Evolutionary conservation across 2,329 filamentous ascomycete genomes (phyloP).

Genomic region (Fusarium nematophilum): DNA sequence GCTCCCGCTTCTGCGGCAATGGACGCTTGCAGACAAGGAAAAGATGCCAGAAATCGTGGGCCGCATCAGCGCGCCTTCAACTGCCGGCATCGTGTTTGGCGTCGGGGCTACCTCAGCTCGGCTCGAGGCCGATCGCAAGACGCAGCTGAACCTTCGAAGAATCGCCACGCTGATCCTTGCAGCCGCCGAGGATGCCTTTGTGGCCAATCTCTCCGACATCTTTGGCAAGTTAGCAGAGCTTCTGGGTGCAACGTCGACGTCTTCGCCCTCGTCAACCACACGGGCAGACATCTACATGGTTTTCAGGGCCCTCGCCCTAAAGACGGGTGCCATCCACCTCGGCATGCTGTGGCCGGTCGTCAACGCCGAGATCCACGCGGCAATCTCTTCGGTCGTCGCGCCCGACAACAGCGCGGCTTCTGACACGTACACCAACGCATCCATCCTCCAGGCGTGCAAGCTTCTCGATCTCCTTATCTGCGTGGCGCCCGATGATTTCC

Average conservation of each 20-base stretch:
- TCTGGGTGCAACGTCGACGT: conserved; percentile 82
- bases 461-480: conserved; percentile 90
- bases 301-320: conserved; percentile 82
- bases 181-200: conserved; percentile 81
- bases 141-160: conserved; percentile 88
- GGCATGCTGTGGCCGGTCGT: conserved; percentile 90
- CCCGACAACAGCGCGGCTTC: conserved; percentile 70
- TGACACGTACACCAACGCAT: conserved; percentile 80
- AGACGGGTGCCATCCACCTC: conserved; percentile 81
- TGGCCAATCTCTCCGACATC: conserved; percentile 77
- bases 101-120: conserved; percentile 94
- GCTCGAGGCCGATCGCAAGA: conserved; percentile 93
- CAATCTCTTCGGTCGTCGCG: conserved; percentile 79
- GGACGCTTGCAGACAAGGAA: conserved; percentile 88
- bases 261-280: conserved; percentile 90
- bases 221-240: conserved; percentile 90
- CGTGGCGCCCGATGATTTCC: conserved; percentile 92
- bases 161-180: conserved; percentile 84
- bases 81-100: conserved; percentile 97
- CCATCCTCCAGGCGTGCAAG: conserved; percentile 92
- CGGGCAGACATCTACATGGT: conserved; percentile 92
- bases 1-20: conserved; percentile 86
- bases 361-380: conserved; percentile 85
- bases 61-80: conserved; percentile 84
- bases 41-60: conserved; percentile 83